Conservation (phyloP, 306 rosid genomes). For the Trichosanthes cucumerina region DNA sequence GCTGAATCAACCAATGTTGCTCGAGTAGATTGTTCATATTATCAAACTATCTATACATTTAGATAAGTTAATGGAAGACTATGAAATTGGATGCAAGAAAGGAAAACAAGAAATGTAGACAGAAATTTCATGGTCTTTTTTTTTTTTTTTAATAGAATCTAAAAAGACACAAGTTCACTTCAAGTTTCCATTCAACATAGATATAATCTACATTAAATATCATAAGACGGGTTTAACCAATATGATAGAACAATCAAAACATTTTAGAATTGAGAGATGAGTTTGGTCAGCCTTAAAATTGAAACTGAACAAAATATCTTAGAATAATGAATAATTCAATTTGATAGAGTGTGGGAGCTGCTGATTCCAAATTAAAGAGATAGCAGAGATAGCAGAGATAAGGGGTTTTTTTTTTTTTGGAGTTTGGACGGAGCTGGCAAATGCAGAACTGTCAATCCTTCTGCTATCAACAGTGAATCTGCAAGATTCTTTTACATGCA, state of each 20-base stretch:
- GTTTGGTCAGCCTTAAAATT: neutral
- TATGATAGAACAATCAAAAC: neutral
- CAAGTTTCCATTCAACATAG: neutral
- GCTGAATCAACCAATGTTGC: neutral
- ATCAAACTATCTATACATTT: neutral
- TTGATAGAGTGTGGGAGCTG: neutral
- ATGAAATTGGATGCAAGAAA: neutral
- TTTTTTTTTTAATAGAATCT: neutral
- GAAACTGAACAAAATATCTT: neutral
- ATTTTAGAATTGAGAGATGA: neutral
- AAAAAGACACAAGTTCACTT: neutral
- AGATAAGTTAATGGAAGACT: neutral
- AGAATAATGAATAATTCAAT: neutral
- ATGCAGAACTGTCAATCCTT: conserved; percentile 1
- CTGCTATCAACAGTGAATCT: conserved; percentile 9
- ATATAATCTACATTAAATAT: neutral
- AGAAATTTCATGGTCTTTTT: neutral
- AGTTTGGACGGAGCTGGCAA: neutral
- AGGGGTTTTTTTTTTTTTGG: neutral
- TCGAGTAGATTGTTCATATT: neutral
- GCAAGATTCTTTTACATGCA: conserved; percentile 4
- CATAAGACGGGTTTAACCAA: neutral
- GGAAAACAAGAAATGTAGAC: neutral
- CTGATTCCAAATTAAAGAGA: neutral
- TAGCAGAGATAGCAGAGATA: neutral